Conservation (phyloP, 2,329 filamentous ascomycete species). For the Pseudogymnoascus sp. region DNA sequence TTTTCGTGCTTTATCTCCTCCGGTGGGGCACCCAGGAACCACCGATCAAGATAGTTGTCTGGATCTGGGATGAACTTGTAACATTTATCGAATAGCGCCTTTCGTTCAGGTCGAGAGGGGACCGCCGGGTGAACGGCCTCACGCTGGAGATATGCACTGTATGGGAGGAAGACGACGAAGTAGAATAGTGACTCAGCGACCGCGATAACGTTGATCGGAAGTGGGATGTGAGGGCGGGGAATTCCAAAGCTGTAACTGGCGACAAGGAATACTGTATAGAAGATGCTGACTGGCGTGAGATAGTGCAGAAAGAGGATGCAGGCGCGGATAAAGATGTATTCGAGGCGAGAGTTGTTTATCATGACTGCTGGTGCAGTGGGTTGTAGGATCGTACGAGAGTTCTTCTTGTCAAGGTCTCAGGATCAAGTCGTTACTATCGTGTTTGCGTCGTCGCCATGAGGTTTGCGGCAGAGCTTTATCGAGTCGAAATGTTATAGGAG, state of each 20-base stretch:
- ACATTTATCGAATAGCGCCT: conserved; percentile 44
- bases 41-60: conserved; percentile 46
- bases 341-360: conserved; percentile 28
- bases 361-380: conserved; percentile 16
- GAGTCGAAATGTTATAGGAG: background rate
- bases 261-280: conserved; percentile 35
- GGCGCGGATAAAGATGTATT: conserved; percentile 36
- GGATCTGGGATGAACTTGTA: conserved; percentile 45
- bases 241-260: conserved; percentile 27
- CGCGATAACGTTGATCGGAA: conserved; percentile 35
- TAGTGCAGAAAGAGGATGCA: conserved; percentile 42
- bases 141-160: conserved; percentile 43
- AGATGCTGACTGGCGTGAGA: conserved; percentile 42
- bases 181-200: conserved; percentile 49
- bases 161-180: conserved; percentile 45
- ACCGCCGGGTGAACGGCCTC: conserved; percentile 43
- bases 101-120: conserved; percentile 38
- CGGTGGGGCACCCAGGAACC: conserved; percentile 48
- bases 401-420: background rate
- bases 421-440: background rate
- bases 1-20: conserved; percentile 52
- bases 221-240: conserved; percentile 18
- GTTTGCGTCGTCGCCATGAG: background rate
- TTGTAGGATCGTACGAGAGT: background rate
- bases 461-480: background rate